A percentile compares a stretch with the other conserved stretches of the same genome.
phyloP scores from a whole-genome alignment of 176 grass and related monocot genomes.

The Hyparrhenia diplandra region DNA sequence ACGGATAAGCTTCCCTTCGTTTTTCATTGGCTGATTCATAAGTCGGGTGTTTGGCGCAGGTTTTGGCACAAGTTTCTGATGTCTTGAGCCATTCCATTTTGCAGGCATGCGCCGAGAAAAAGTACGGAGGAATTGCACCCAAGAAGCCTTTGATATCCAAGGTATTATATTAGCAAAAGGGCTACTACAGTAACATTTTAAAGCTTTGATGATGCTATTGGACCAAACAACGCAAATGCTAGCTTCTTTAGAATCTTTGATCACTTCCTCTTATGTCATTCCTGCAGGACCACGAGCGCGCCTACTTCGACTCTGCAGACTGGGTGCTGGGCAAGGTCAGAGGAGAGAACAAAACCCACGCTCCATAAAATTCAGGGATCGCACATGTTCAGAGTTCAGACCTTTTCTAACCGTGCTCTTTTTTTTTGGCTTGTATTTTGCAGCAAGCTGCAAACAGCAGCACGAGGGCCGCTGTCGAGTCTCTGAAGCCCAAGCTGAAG shows the following conservation, averaged over 20 bases:
- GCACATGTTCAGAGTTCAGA: background rate
- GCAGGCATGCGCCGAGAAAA: slow-evolving; percentile 58
- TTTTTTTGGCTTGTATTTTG: slow-evolving; percentile 1
- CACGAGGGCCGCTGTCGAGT: slow-evolving; percentile 50
- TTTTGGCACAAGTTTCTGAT: background rate
- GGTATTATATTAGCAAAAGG: slow-evolving; percentile 18
- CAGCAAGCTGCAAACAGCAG: slow-evolving; percentile 77
- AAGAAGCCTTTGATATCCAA: slow-evolving; percentile 98
- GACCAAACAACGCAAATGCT: background rate
- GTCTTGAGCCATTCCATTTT: background rate
- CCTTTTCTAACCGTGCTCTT: background rate
- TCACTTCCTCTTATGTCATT: background rate
- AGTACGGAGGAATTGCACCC: slow-evolving; percentile 75
- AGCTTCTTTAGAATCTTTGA: background rate
- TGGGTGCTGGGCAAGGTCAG: slow-evolving; percentile 96
- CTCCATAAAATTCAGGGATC: background rate
- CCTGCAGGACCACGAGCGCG: slow-evolving; percentile 79
- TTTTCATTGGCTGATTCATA: background rate
- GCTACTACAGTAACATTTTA: background rate
- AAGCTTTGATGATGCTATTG: background rate
- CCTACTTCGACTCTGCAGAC: slow-evolving; percentile 90
- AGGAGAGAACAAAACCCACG: background rate
- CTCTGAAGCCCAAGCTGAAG: slow-evolving; percentile 92
- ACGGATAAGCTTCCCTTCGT: slow-evolving; percentile 13
- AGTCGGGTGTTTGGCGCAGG: background rate